Evolutionary conservation across 257 asterid species (phyloP).

Genomic region (Fraxinus excelsior): DNA sequence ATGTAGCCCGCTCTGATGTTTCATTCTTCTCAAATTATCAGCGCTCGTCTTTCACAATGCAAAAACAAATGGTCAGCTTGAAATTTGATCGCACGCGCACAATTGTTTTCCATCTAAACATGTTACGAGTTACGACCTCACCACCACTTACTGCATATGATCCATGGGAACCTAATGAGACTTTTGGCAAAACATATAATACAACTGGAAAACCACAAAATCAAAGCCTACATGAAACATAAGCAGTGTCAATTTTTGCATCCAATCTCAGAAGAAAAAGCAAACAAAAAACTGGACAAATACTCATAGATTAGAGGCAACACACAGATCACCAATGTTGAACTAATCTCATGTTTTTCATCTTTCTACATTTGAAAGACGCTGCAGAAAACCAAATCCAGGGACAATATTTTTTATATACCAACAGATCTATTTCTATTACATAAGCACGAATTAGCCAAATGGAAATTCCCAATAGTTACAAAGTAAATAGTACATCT

Average conservation of each 20-base stretch:
- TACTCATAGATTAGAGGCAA: neutral
- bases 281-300: neutral
- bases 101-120: no score
- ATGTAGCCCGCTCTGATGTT: no score
- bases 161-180: no score
- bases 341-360: conserved; percentile 17
- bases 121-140: no score
- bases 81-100: no score
- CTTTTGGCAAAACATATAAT: neutral
- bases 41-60: neutral
- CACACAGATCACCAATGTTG: neutral
- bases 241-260: neutral
- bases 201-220: neutral
- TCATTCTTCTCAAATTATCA: neutral
- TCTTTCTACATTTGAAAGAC: conserved; percentile 27
- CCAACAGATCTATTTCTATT: no score
- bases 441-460: neutral
- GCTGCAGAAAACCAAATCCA: conserved; percentile 18
- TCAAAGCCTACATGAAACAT: neutral
- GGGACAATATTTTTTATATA: no score
- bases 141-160: no score
- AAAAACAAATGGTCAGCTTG: neutral
- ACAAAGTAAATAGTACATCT: conserved; percentile 9
- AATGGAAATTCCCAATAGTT: no score
- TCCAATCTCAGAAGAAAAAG: neutral